Evolutionary conservation across 2,329 filamentous ascomycete genomes (phyloP), one percentile per base, ranked within the genome.

Genomic region (Ploettnerulaceae sp.): DNA sequence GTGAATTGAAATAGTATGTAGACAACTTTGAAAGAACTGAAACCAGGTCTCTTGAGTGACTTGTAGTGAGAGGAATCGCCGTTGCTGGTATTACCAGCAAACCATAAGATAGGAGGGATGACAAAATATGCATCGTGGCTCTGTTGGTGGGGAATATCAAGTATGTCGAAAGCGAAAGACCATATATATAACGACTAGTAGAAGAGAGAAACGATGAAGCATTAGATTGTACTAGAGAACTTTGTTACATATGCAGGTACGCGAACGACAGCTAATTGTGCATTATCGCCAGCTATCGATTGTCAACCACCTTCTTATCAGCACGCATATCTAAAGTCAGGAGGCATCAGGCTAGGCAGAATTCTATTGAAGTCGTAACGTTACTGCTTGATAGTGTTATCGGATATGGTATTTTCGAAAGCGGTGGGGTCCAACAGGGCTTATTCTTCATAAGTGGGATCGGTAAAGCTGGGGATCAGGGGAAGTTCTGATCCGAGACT

Each of bases 11-110:
- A 25, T 45, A 45, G 26, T 45, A 32, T 14, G 31, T 25, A 12
- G 34, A 37, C 42, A 45, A 18, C 17, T 31, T 45, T 45, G 42
- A 45, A 9, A 45, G n/a, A 3, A 45, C 18, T 17, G 31, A 17
- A 28, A 11, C 20, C 11, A 39, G 24, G 26, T 22, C 36, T 18
- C 28, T 14, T 12, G 36, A 28, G 17, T 12, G 15, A 28, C 4
- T 18, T 15, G 36, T 28, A 18, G 14, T 11, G 11, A 20, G 4
- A 18, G 36, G 4, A 9, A 4, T 28, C 2, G 24, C 6, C 8
- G 3, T 20, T 5, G 7, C 24, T 3, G n/a, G 7, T n/a, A 6
- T 2, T 3, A 18, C 3, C 8, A n/a, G 1, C 36, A 14, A 39
- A 18, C 14, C 36, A 18, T 14, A 15, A 18, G 36, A 22, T 7